These are phyloP conservation scores for Pleomassaria siparia DNA, from an alignment of 2,329 filamentous ascomycete species.

Conservation along the genomic window DNA sequence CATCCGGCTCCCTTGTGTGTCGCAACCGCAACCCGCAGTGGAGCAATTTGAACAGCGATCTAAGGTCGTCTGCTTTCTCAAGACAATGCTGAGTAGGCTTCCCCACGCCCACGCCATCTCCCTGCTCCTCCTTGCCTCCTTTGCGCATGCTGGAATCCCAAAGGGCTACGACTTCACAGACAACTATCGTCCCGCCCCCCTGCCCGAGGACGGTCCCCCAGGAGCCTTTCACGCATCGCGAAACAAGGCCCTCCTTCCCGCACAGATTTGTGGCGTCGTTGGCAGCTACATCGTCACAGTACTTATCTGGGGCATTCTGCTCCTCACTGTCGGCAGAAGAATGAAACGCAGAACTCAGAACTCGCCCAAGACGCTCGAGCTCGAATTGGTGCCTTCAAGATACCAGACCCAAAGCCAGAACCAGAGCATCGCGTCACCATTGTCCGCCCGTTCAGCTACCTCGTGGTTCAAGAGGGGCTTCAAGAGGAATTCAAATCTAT, in stretches of 20 bases:
- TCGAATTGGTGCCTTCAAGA: constrained; percentile 59
- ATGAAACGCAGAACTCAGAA: constrained; percentile 51
- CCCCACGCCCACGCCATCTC: constrained; percentile 29
- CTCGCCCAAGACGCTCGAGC: constrained; percentile 54
- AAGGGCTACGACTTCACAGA: constrained; percentile 26
- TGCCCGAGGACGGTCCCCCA: constrained; percentile 33
- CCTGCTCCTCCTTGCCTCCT: constrained; percentile 28
- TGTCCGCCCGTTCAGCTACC: constrained; percentile 29
- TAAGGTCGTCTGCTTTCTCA: constrained; percentile 8
- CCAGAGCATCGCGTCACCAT: constrained; percentile 37
- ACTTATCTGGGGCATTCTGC: constrained; percentile 67
- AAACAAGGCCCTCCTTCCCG: constrained; percentile 64
- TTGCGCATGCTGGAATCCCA: constrained; percentile 23
- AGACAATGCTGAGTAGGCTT: constrained; percentile 32
- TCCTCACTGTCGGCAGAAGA: constrained; percentile 51
- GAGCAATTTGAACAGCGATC: constrained; percentile 16
- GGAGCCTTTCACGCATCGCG: constrained; percentile 30
- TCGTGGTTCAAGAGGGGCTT: constrained; percentile 39
- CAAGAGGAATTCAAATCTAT: constrained; percentile 21
- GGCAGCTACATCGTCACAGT: constrained; percentile 80
- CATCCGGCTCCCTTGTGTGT: constrained; percentile 28
- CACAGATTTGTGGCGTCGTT: constrained; percentile 80
- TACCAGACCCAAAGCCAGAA: constrained; percentile 19
- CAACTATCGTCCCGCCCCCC: constrained; percentile 29
- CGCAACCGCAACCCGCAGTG: constrained; percentile 30